Evolutionary conservation across 2,329 filamentous ascomycete genomes (phyloP).

Genomic region (Phyllosticta paracitricarpa): DNA sequence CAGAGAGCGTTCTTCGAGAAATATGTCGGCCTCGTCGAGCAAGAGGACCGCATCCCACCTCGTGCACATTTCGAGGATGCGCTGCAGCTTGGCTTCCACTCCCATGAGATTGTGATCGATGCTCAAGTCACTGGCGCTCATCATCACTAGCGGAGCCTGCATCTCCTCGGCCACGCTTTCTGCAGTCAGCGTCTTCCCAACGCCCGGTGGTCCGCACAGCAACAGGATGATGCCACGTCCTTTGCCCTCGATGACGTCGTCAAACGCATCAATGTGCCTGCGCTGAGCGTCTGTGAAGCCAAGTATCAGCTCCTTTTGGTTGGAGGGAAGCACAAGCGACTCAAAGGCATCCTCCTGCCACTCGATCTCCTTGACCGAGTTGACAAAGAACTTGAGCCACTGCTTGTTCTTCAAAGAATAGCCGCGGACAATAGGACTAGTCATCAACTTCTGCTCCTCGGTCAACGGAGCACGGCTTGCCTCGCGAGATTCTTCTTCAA

Average conservation of each 20-base stretch:
- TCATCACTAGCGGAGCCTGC: slow-evolving; percentile 40
- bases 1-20: slow-evolving; percentile 19
- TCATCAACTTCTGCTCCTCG: slow-evolving; percentile 14
- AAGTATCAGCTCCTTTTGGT: slow-evolving; percentile 25
- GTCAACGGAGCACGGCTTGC: slow-evolving; percentile 13
- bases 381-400: slow-evolving; percentile 13
- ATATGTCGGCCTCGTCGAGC: slow-evolving; percentile 40
- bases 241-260: slow-evolving; percentile 43
- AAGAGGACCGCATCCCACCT: slow-evolving; percentile 44
- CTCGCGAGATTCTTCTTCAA: slow-evolving; percentile 17
- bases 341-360: slow-evolving; percentile 23
- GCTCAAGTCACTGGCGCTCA: slow-evolving; percentile 42
- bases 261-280: slow-evolving; percentile 24
- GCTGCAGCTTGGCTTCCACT: slow-evolving; percentile 36
- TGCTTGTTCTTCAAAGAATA: slow-evolving; percentile 15
- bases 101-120: slow-evolving; percentile 18
- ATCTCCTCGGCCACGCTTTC: slow-evolving; percentile 39
- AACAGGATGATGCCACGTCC: slow-evolving; percentile 43
- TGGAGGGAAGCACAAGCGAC: slow-evolving; percentile 19
- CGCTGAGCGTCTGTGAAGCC: slow-evolving; percentile 22
- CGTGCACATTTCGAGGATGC: slow-evolving; percentile 38
- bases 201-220: slow-evolving; percentile 41
- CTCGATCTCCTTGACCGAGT: slow-evolving; percentile 19
- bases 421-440: slow-evolving; percentile 12
- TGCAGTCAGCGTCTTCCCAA: slow-evolving; percentile 40